phyloP scores from a whole-genome alignment of 2,329 filamentous ascomycete genomes.

The Huntiella abstrusa region DNA sequence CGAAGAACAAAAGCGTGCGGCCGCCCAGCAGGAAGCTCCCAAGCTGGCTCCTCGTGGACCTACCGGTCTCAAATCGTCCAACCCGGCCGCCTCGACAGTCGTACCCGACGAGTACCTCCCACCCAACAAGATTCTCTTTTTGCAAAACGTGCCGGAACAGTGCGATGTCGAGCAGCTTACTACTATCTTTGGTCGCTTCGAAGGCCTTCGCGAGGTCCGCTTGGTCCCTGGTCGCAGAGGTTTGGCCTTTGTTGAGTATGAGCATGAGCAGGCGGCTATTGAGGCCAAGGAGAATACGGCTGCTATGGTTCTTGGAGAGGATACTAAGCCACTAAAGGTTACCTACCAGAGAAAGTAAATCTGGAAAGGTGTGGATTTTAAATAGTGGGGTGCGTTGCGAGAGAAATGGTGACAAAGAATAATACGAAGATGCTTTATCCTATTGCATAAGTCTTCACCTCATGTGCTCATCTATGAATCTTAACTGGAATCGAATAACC shows the following conservation, averaged over 20 bases:
- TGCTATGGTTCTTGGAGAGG: conserved; percentile 55
- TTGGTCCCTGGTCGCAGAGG: conserved; percentile 70
- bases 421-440: no score
- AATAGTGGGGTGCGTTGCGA: no score
- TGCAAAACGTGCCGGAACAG: conserved; percentile 79
- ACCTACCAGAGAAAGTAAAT: conserved; percentile 79
- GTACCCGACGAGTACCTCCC: conserved; percentile 96
- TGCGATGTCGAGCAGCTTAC: conserved; percentile 66
- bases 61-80: conserved; percentile 56
- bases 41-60: conserved; percentile 29
- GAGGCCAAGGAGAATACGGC: conserved; percentile 85
- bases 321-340: conserved; percentile 60
- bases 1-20: conserved; percentile 51
- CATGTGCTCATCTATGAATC: not conserved
- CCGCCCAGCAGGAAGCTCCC: conserved; percentile 35
- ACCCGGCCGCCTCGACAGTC: conserved; percentile 45
- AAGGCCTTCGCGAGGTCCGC: conserved; percentile 85
- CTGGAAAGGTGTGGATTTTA: no score
- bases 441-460: no score
- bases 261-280: conserved; percentile 74
- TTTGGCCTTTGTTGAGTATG: conserved; percentile 94
- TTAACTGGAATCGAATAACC: conserved; percentile 1
- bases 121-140: conserved; percentile 89
- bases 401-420: no score
- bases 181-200: conserved; percentile 69